Evolutionary conservation across 768 basidiomycete genomes (phyloP), one percentile per base, ranked within the genome.

Genomic region (Tricholoma hemisulphureum): DNA sequence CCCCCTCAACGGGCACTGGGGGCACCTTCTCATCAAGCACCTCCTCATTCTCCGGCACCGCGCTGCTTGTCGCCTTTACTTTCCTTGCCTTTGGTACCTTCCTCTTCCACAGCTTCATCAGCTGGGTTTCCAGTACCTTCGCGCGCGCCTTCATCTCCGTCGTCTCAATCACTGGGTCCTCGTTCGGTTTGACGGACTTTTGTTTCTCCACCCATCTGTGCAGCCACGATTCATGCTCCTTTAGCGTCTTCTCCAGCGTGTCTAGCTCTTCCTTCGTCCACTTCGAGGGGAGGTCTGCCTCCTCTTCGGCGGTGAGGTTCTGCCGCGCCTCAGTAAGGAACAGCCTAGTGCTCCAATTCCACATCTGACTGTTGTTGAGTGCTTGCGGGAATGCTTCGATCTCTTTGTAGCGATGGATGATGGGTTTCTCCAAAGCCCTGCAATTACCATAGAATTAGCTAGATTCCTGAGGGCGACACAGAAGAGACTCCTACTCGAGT

Each of bases 261-360:
- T 89, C 87, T 14, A 98, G 80, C 70, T 99, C 97, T n/a, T 87
- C 89, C 14, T 77, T 69, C 1, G 94, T 95, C 85, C 89, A 97
- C 68, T 90, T 91, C 0, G 88, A 86, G 0, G 84, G 85, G 6
- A 85, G 72, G 4, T 80, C 87, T 0, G 77, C 80, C 9, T 79
- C 78, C 13, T 78, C 73, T 62, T 91, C 90, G 3, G 74, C 72
- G 2, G 91, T 91, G 43, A 89, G 73, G 71, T 96, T 95, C 57
- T 78, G 69, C 6, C 79, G 79, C 21, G 95, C 95, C 53, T 93
- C 89, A 1, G 79, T 74, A 26, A 97, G 80, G 87, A 98, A 99
- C n/a, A 91, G 71, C 14, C 80, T 87, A 58, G 85, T 90, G 72
- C 81, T 88, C 91, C 84, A 99, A 74, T 86, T 93, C 89, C 85